Evolutionary conservation across 192 early-diverging fungal genomes (phyloP).

Genomic region (Pilobolus umbonatus): DNA sequence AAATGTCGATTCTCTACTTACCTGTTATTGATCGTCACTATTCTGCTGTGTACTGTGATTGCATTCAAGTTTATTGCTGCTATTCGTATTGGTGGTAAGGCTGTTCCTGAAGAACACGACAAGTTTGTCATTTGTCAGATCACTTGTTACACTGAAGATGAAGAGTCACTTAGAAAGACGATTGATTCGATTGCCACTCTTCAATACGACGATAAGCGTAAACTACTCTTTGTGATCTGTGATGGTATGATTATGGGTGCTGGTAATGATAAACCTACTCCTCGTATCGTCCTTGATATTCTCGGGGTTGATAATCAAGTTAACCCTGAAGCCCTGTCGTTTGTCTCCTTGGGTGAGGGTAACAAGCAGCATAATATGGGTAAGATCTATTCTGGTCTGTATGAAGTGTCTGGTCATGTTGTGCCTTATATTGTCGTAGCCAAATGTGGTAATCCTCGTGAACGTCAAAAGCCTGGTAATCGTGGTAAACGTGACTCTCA

Average conservation of each 20-base stretch:
- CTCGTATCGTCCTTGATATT: conserved; percentile 89
- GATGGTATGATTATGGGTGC: conserved; percentile 95
- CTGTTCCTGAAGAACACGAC: conserved; percentile 84
- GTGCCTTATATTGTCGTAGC: conserved; percentile 95
- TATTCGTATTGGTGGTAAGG: conserved; percentile 63
- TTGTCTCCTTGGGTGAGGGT: conserved; percentile 88
- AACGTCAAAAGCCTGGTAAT: conserved; percentile 87
- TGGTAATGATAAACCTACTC: conserved; percentile 94
- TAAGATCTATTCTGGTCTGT: conserved; percentile 94
- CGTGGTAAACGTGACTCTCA: conserved; percentile 99
- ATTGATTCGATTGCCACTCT: conserved; percentile 78
- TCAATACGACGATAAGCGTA: conserved; percentile 84
- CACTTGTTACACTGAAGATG: conserved; percentile 95
- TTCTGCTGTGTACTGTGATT: conserved; percentile 67
- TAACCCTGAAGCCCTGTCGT: conserved; percentile 74
- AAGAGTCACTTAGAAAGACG: conserved; percentile 76
- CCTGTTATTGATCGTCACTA: conserved; percentile 57
- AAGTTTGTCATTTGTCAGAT: conserved; percentile 96
- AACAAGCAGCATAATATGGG: conserved; percentile 90
- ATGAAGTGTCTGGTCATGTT: conserved; percentile 84
- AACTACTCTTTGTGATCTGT: conserved; percentile 82
- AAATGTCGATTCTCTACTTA: conserved; percentile 64
- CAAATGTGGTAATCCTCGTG: conserved; percentile 86
- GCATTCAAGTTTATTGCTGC: conserved; percentile 77
- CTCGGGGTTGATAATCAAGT: conserved; percentile 77